These are phyloP conservation scores for Prosopis cineraria DNA, from an alignment of 306 rosid species.

Conservation along the genomic window DNA sequence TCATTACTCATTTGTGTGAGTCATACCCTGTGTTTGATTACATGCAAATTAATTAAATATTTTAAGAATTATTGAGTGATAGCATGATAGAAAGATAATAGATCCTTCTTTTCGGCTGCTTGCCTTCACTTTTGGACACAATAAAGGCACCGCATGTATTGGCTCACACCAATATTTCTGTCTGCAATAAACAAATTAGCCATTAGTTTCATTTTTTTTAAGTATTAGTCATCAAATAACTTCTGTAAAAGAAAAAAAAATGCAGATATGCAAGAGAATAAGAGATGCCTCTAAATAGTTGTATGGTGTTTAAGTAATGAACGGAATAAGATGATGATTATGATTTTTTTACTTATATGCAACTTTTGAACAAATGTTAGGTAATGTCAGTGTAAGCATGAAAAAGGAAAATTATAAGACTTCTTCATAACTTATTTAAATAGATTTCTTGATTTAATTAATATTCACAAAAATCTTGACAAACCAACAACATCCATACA, in stretches of 20 bases:
- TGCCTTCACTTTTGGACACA: slow-evolving; percentile 55
- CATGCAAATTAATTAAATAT: slow-evolving; percentile 9
- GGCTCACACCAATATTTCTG: not conserved
- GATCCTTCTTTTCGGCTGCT: slow-evolving; percentile 46
- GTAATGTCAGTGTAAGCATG: not conserved
- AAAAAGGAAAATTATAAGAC: not conserved
- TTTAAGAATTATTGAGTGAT: slow-evolving; percentile 29
- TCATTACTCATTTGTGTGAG: slow-evolving; percentile 8
- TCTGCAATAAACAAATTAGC: not conserved
- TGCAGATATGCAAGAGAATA: not conserved
- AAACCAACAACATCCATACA: too few relatives aligned
- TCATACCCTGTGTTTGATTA: slow-evolving; percentile 27
- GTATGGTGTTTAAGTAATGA: not conserved
- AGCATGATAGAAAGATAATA: slow-evolving; percentile 31
- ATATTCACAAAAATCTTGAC: not conserved
- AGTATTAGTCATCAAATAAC: not conserved
- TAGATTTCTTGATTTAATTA: not conserved
- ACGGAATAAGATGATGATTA: not conserved
- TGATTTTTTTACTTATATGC: not conserved
- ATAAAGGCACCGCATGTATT: slow-evolving; percentile 24
- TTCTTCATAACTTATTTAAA: not conserved
- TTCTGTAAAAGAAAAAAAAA: not conserved
- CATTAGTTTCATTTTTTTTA: not conserved
- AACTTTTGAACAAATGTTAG: not conserved
- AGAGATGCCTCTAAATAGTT: not conserved